Evolutionary conservation across 2,329 filamentous ascomycete genomes (phyloP).

Genomic region (Colletotrichum graminicola): DNA sequence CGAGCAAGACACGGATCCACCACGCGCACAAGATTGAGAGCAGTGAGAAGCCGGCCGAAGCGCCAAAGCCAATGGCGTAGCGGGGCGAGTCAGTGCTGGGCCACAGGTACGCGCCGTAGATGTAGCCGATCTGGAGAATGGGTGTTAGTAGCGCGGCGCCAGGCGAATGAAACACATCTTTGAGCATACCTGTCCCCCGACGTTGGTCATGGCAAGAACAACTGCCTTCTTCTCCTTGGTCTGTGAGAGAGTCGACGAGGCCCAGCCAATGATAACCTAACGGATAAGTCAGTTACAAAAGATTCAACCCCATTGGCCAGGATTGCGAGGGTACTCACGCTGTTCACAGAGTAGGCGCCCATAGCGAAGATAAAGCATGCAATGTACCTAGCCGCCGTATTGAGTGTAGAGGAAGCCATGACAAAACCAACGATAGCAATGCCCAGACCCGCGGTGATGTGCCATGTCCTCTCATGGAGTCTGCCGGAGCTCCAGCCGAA

Average conservation of each 20-base stretch:
- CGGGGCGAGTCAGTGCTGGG: constrained; percentile 58
- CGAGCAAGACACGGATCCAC: constrained; percentile 56
- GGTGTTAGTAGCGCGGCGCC: not conserved
- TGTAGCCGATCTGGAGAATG: constrained; percentile 55
- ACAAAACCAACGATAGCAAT: constrained; percentile 59
- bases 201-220: constrained; percentile 62
- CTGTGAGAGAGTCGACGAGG: constrained; percentile 57
- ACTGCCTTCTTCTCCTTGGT: constrained; percentile 63
- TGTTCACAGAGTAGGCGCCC: constrained; percentile 56
- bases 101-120: constrained; percentile 65
- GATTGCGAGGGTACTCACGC: not conserved
- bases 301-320: rapidly evolving
- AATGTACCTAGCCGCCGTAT: constrained; percentile 55
- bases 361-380: constrained; percentile 58
- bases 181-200: constrained; percentile 52
- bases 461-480: constrained; percentile 62
- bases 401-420: constrained; percentile 53
- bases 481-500: constrained; percentile 64
- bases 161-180: not conserved
- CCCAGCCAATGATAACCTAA: constrained; percentile 61
- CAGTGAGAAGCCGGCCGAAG: constrained; percentile 58
- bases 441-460: constrained; percentile 59
- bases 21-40: constrained; percentile 56
- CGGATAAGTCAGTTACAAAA: constrained; percentile 36
- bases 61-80: constrained; percentile 59